Evolutionary conservation across 1,284 basidiomycete genomes (phyloP).

Genomic region (Xanthoconium separans): DNA sequence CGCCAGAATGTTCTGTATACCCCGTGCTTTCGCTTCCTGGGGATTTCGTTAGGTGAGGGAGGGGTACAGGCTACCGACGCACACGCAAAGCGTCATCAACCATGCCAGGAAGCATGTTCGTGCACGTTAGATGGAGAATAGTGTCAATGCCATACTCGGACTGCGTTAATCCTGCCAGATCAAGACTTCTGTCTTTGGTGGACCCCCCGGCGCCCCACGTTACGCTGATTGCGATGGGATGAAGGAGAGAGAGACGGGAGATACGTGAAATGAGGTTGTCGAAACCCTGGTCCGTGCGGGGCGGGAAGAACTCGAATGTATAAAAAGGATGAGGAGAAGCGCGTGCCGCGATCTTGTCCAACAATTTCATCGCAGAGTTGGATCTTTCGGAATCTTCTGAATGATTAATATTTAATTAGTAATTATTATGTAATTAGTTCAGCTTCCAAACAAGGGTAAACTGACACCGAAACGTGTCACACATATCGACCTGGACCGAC

Average conservation of each 20-base stretch:
- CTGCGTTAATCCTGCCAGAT: conserved; percentile 76
- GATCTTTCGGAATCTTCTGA: background rate
- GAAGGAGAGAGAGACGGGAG: conserved; percentile 64
- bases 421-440: conserved; percentile 10
- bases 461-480: background rate
- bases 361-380: conserved; percentile 57
- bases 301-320: conserved; percentile 95
- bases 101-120: conserved; percentile 90
- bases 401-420: background rate
- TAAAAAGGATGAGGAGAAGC: conserved; percentile 62
- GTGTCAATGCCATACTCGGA: conserved; percentile 76
- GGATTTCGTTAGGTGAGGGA: conserved; percentile 5
- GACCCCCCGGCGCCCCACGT: conserved; percentile 98
- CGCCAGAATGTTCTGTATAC: conserved; percentile 91
- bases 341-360: conserved; percentile 57
- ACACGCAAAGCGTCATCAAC: conserved; percentile 86
- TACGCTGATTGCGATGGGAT: conserved; percentile 81
- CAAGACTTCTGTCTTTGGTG: conserved; percentile 86
- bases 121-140: conserved; percentile 95
- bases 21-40: conserved; percentile 78
- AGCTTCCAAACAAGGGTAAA: conserved; percentile 30
- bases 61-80: conserved; percentile 15
- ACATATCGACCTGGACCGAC: conserved; percentile 15
- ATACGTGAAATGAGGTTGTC: conserved; percentile 85
- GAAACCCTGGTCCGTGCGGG: conserved; percentile 89